Base-by-base conservation (phyloP, 2,329 filamentous ascomycete genomes). In the Epichloe gansuensis region DNA sequence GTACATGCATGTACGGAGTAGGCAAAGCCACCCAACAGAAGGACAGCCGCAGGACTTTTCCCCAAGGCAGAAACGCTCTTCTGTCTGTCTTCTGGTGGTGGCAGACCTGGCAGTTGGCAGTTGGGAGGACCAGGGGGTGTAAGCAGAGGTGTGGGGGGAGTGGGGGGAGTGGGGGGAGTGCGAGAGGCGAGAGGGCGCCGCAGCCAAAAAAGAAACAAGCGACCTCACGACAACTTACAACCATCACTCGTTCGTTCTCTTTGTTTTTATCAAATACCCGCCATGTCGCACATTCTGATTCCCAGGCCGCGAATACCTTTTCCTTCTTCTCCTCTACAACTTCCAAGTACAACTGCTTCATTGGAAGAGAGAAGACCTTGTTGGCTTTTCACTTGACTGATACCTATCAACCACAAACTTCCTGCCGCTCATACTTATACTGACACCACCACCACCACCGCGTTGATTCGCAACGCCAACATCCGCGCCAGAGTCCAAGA, bases 251-350 rank as follows among this genome's bases (percentile, higher is more conserved):
- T 21, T 39, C 23, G 7, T 21, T 36, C 9, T 25, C 48, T 44
- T 36, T 36, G 13, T 47, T 21, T 34, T 52, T 44, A 48, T 48
- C 44, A 47, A 42, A n/a, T 34, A 12, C 4, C 27, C 17, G 17
- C n/a, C 11, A 43, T 34, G 41, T 49, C 52, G 35, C 41, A 40
- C 48, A 50, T 34, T 49, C 49, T 23, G 35, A 36, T 40, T 51
- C 43, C 44, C 45, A 49, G 49, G 45, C 49, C 42, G 35, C 52
- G 13, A 41, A 12, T 31, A 34, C 15, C 23, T 45, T n/a, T 9
- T 5, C 9, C 21, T 27, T 13, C 15, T n/a, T 31, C 3, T 48
- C 17, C 7, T 17, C 11, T 39, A 17, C n/a, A 5, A 9, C 9
- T 13, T 8, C n/a, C 21, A 9, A 38, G 3, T 9, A 31, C 27